Base-by-base conservation (phyloP, 495 filamentous ascomycete genomes). In the Podospora bellae-mahoneyi region DNA sequence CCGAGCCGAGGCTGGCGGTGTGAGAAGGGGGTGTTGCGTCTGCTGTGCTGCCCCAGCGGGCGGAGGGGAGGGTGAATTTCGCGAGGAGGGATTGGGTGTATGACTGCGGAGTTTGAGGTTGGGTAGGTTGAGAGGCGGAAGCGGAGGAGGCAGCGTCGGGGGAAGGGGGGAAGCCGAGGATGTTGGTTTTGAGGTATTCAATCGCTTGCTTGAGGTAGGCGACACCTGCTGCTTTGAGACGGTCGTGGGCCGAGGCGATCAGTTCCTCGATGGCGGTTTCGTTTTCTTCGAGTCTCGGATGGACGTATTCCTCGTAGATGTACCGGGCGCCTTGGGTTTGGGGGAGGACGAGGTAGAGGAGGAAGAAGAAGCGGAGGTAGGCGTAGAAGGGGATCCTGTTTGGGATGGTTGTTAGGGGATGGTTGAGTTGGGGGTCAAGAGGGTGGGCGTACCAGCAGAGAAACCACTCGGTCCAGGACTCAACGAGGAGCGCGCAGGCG, bases 271-370 rank as follows among this genome's bases (percentile, higher is more conserved):
- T 98, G 67, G 93, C 87, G 19, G 82, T 78, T 77, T 99, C 95
- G 76, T 99, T 94, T 44, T 93, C 86, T 63, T 85, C 81, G 62
- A 99, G 88, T 81, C 93, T 96, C 2, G 96, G 95, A 75, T 96
- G 87, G 68, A 99, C 84, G 77, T 97, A 89, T 44, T 85, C 82
- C 73, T 91, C 85, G 81, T 98, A 99, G 71, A 98, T 82, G 64
- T 89, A 79, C 34, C 89, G 89, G 63, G 94, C 93, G 73, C 95
- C 95, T 75, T 97, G 94, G 55, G 91, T 93, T 78, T 97, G 94
- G 1, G 95, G 95, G n/a, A 97, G 89, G 69, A 99, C 92, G 68
- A 99, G 93, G 84, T 97, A 99, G 72, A 92, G 87, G 77, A 96
- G 88, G 82, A 95, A 89, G 73, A 86, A 82, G 60, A 97, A 88